A percentile compares a stretch with the other conserved stretches of the same genome.
phyloP scores from a whole-genome alignment of 176 grass and related monocot genomes.

The Thinopyrum elongatum region DNA sequence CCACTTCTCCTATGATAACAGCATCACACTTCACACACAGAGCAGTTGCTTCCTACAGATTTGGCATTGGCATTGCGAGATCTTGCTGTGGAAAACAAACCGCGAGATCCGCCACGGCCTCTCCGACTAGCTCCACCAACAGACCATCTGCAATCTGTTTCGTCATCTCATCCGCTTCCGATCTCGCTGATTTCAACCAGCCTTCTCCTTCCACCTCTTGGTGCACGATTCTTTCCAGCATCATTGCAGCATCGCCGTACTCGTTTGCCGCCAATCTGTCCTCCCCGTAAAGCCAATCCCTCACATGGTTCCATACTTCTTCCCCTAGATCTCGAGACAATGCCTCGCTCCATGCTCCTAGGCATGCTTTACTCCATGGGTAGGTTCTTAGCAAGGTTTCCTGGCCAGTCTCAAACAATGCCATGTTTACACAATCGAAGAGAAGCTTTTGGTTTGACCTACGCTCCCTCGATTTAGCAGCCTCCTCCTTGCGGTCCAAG shows the following conservation, averaged over 20 bases:
- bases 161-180: conserved; percentile 50
- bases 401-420: conserved; percentile 64
- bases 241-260: conserved; percentile 16
- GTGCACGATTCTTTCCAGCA: conserved; percentile 56
- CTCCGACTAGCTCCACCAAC: conserved; percentile 64
- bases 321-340: conserved; percentile 27
- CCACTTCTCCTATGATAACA: neutral
- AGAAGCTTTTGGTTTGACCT: conserved; percentile 79
- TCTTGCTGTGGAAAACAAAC: conserved; percentile 33
- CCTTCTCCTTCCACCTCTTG: conserved; percentile 57
- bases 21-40: conserved; percentile 11
- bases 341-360: neutral
- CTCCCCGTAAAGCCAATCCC: conserved; percentile 50
- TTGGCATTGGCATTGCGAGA: neutral
- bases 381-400: conserved; percentile 32
- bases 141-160: conserved; percentile 48
- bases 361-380: conserved; percentile 37
- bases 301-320: conserved; percentile 53
- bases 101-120: conserved; percentile 35
- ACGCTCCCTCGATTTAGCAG: conserved; percentile 66
- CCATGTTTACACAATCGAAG: conserved; percentile 72
- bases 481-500: conserved; percentile 71
- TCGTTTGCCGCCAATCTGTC: conserved; percentile 24
- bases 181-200: conserved; percentile 50
- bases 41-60: conserved; percentile 40